Evolutionary conservation across 768 basidiomycete genomes (phyloP), one percentile per base, ranked within the genome.

Genomic region (Suillus placidus): DNA sequence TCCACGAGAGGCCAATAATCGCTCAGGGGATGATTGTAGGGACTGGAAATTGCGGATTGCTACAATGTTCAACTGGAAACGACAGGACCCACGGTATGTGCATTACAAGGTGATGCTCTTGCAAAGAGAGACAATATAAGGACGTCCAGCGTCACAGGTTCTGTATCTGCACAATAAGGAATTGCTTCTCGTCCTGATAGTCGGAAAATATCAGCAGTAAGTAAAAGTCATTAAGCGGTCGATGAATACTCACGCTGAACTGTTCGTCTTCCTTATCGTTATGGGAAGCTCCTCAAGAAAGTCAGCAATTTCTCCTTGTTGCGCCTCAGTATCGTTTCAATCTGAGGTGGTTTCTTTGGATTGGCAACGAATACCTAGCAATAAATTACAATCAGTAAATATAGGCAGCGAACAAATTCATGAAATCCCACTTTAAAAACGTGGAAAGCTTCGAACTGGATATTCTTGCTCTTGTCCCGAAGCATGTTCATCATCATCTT

Each of bases 401-500:
- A 49, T 23, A 20, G 12, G 6, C 26, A 12, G 14, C 52, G 54
- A 58, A 57, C 49, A 20, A 30, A 42, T 38, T 40, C 18, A 32
- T 26, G 35, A 35, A 18, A 3, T 72, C 85, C n/a, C 62, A 95
- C 97, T 88, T 99, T 99, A 87, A 99, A 99, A 45, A 99, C 97
- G 73, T 99, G 97, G 80, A 99, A 99, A 3, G 97, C 97, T 77
- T 99, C 97, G 64, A 99, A 99, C 77, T 99, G 97, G 55, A 99
- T 99, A 78, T 99, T 99, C 84, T 95, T 94, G 85, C 96, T 98
- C 86, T 96, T 97, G 77, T 98, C 95, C 67, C 96, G 87, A 64
- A 99, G 82, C 64, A 99, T 85, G 78, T 99, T 99, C 97, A 99
- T 99, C 94, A 99, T 97, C 91, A 97, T 94, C 89, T 99, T 98